A percentile compares a stretch with the other conserved stretches of the same genome.
Evolutionary conservation across 257 asterid species (phyloP).

Genomic region (Paraleonurus japonicus): DNA sequence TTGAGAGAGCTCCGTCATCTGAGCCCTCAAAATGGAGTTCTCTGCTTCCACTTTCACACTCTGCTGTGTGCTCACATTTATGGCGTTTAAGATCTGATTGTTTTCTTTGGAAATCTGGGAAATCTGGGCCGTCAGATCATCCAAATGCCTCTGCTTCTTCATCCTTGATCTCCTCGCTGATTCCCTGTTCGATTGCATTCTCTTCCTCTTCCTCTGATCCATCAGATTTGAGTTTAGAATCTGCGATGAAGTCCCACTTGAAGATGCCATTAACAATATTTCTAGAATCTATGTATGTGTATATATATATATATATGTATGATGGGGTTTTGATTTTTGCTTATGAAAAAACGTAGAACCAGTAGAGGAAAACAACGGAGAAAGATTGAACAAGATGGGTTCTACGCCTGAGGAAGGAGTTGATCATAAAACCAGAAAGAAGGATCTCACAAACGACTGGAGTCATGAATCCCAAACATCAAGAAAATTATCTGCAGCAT

Average conservation of each 20-base stretch:
- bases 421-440: conserved; percentile 49
- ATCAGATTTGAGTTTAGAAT: conserved; percentile 34
- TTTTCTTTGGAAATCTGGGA: conserved; percentile 47
- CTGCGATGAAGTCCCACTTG: conserved; percentile 48
- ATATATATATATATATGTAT: background rate
- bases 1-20: conserved; percentile 55
- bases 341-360: conserved; percentile 83
- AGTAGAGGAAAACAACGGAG: conserved; percentile 82
- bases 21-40: conserved; percentile 68
- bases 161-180: conserved; percentile 78
- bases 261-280: conserved; percentile 40
- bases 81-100: conserved; percentile 28
- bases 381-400: conserved; percentile 85
- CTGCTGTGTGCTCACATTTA: conserved; percentile 37
- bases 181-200: conserved; percentile 76
- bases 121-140: conserved; percentile 44
- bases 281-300: background rate
- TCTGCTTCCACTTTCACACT: conserved; percentile 49
- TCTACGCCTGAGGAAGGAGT: conserved; percentile 50
- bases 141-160: conserved; percentile 66
- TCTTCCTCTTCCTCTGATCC: conserved; percentile 59
- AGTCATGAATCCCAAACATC: conserved; percentile 56
- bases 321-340: background rate
- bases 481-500: conserved; percentile 32
- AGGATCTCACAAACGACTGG: conserved; percentile 60